These are phyloP conservation scores for Solanum chaucha DNA, from an alignment of 257 asterid species.

Conservation along the genomic window DNA sequence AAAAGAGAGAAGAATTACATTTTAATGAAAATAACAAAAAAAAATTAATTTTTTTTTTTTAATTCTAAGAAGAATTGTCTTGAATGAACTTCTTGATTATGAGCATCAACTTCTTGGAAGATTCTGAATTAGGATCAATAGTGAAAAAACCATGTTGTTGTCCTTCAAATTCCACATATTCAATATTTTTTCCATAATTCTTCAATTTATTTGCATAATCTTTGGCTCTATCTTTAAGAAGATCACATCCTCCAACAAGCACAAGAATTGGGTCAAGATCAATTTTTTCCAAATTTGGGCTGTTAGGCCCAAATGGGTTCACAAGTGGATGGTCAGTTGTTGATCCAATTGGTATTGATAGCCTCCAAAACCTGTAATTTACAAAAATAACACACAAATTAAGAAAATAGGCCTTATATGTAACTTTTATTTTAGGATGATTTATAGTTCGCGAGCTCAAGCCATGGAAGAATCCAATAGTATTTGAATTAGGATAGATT, in stretches of 20 bases:
- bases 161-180: conserved; percentile 65
- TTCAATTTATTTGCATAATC: conserved; percentile 39
- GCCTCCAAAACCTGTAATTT: conserved; percentile 47
- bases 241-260: conserved; percentile 46
- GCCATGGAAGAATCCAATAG: background rate
- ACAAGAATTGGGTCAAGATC: conserved; percentile 52
- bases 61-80: conserved; percentile 13
- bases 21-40: background rate
- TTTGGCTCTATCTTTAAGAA: conserved; percentile 50
- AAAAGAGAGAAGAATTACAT: background rate
- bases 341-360: conserved; percentile 48
- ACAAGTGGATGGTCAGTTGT: conserved; percentile 50
- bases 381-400: background rate
- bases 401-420: background rate
- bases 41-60: background rate
- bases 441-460: background rate
- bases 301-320: conserved; percentile 58
- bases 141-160: conserved; percentile 77
- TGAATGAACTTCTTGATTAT: conserved; percentile 31
- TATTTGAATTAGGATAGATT: background rate
- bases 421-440: background rate
- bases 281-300: conserved; percentile 28
- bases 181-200: conserved; percentile 43
- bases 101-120: conserved; percentile 33
- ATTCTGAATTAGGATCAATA: conserved; percentile 35